Evolutionary conservation across 306 rosid genomes (phyloP), one percentile per base, ranked within the genome.

Genomic region (Castanea crenata): DNA sequence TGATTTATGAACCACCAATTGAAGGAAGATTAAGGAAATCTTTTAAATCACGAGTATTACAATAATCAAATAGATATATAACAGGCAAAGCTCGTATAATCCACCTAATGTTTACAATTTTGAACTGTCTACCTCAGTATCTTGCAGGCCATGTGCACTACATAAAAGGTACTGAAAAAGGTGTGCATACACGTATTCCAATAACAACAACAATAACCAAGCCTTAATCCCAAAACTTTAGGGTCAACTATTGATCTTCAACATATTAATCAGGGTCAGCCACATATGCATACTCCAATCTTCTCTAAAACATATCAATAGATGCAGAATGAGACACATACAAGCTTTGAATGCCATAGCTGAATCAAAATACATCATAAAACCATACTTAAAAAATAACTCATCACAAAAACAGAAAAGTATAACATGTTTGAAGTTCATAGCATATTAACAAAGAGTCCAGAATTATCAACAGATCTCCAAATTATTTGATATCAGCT

Each of bases 391-490:
- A 1, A 35, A 64, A 64, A 7, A 29, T 29, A 64, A 64, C 16
- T 64, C 21, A 31, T 32, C 46, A 18, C 20, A 15, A 61, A 61
- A 25, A 49, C 54, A 49, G 54, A 49, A 49, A 12, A 61, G 25
- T 61, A 11, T 61, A 64, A 19, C 27, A 68, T 35, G 5, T 58
- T 27, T 31, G 14, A 63, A 4, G 34, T 52, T 21, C 55, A 13
- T 16, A 56, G 31, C 15, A 19, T 57, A 21, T 46, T 29, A 61
- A 81, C 72, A 77, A 34, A 68, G 73, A 77, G 71, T 77, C 68
- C 52, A 76, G 79, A 70, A n/a, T 31, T 74, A 82, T 77, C 74
- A 61, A 73, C 34, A 35, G 58, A 27, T 65, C 29, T 71, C 74
- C 81, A 31, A 59, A 77, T 10, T 68, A 35, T 35, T 21, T 4